Base-by-base conservation (phyloP, 2,329 filamentous ascomycete genomes). In the Aspergillus sergii region DNA sequence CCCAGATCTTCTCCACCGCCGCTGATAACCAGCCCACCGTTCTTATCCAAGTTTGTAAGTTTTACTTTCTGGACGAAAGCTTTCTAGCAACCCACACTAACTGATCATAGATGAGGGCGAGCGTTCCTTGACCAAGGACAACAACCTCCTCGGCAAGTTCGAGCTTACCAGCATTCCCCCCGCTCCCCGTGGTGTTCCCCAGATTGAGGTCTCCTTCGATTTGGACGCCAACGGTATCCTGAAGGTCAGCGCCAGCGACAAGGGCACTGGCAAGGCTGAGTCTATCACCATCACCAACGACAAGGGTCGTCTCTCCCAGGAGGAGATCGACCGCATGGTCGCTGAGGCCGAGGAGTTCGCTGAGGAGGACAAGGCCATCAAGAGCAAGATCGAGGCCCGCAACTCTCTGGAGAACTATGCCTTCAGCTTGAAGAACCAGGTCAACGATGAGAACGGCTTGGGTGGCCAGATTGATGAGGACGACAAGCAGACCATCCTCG, bases 321-420 rank as follows among this genome's bases (percentile, higher is more conserved):
- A 99, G 73, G 95, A 99, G 82, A 99, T 99, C 73, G 94, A 98
- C 82, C 95, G 95, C 81, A 99, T 99, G 95, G 93, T 99, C 69
- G 89, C 91, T 72, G 95, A 99, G 84, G 95, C 95, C 66, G 95
- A 98, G 89, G 92, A 97, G 85, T 98, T 94, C 80, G 95, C 95
- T 77, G 95, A 99, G 82, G 95, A 98, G 84, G 95, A 99, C 86
- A 98, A 98, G 89, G 94, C 94, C 68, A 96, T 92, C 76, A 93
- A 93, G 79, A 92, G 95, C 85, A 94, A 94, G 84, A 97, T 99
- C 73, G 94, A 97, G 85, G 91, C 94, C 73, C 91, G 94, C 78
- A 98, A 99, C 83, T 89, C 90, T 73, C 91, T 99, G 66, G 95
- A 99, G 89, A 98, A 98, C 89, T 99, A 98, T 84, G 93, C 93